Conservation (phyloP, 2,329 filamentous ascomycete species). For the Sporothrix globosa region DNA sequence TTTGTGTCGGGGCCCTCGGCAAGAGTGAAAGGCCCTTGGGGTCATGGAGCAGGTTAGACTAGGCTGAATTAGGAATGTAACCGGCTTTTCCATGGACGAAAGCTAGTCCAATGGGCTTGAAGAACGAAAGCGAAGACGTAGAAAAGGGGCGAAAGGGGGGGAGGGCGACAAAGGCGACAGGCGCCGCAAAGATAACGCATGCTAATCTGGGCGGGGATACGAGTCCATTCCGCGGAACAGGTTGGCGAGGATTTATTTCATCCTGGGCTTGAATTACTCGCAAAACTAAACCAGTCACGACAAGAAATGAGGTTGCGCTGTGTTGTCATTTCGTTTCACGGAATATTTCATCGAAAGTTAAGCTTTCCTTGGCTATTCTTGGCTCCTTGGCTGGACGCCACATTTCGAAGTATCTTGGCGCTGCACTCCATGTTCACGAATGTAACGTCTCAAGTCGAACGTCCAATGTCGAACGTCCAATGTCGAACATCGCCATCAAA, state of each 20-base stretch:
- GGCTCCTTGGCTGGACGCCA: neutral
- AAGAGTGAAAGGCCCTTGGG: neutral
- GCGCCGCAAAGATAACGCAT: neutral
- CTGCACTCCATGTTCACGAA: neutral
- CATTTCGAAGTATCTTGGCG: neutral
- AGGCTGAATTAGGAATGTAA: slow-evolving; percentile 16
- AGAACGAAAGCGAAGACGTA: neutral
- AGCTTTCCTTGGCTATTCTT: slow-evolving; percentile 9
- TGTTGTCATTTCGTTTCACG: neutral
- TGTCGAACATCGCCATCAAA: too few relatives aligned
- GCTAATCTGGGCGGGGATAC: neutral
- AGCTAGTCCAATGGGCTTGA: neutral
- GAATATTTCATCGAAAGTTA: neutral
- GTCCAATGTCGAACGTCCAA: neutral
- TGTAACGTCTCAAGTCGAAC: neutral
- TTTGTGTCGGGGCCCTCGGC: neutral
- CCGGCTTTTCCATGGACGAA: slow-evolving; percentile 2
- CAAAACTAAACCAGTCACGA: neutral
- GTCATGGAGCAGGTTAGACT: slow-evolving; percentile 1
- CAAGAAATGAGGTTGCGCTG: neutral
- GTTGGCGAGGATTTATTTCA: neutral
- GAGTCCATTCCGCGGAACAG: neutral
- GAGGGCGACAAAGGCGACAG: neutral
- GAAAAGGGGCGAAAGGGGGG: neutral
- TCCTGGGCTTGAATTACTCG: neutral